phyloP scores from a whole-genome alignment of 768 basidiomycete species.

The Suillus variegatus region DNA sequence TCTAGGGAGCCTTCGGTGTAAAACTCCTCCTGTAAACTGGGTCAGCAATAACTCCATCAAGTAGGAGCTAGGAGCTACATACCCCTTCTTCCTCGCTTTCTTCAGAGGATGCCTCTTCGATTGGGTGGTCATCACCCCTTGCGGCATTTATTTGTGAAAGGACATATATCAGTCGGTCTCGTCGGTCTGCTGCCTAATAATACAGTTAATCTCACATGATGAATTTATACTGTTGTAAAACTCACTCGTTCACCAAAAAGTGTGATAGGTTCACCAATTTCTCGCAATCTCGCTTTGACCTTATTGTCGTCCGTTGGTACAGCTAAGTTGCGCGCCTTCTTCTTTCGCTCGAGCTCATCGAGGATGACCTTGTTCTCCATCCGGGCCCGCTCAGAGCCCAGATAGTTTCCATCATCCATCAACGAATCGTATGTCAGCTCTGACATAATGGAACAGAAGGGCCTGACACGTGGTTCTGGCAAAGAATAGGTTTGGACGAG shows the following conservation, averaged over 20 bases:
- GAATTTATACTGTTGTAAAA: slow-evolving; percentile 19
- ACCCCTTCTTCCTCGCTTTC: slow-evolving; percentile 77
- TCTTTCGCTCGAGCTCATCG: slow-evolving; percentile 97
- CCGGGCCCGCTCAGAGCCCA: slow-evolving; percentile 72
- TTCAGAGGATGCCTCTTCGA: slow-evolving; percentile 68
- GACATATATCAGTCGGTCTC: slow-evolving; percentile 94
- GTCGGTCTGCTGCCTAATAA: slow-evolving; percentile 85
- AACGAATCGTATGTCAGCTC: slow-evolving; percentile 78
- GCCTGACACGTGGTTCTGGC: slow-evolving; percentile 5
- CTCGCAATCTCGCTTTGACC: slow-evolving; percentile 85
- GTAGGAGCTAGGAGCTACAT: neutral
- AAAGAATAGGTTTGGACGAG: slow-evolving; percentile 18
- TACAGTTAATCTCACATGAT: slow-evolving; percentile 18
- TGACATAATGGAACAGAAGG: slow-evolving; percentile 47
- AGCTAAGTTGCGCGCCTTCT: slow-evolving; percentile 89
- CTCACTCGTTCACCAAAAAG: slow-evolving; percentile 96
- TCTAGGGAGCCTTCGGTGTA: slow-evolving; percentile 90
- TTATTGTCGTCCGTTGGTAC: slow-evolving; percentile 97
- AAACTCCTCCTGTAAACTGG: slow-evolving; percentile 76
- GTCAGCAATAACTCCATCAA: slow-evolving; percentile 7
- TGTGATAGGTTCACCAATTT: slow-evolving; percentile 96
- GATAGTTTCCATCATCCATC: slow-evolving; percentile 75
- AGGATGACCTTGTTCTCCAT: slow-evolving; percentile 85
- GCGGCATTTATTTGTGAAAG: slow-evolving; percentile 92
- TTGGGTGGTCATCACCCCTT: slow-evolving; percentile 74